Conservation (phyloP, 2,329 filamentous ascomycete species). For the Beauveria caledonica region DNA sequence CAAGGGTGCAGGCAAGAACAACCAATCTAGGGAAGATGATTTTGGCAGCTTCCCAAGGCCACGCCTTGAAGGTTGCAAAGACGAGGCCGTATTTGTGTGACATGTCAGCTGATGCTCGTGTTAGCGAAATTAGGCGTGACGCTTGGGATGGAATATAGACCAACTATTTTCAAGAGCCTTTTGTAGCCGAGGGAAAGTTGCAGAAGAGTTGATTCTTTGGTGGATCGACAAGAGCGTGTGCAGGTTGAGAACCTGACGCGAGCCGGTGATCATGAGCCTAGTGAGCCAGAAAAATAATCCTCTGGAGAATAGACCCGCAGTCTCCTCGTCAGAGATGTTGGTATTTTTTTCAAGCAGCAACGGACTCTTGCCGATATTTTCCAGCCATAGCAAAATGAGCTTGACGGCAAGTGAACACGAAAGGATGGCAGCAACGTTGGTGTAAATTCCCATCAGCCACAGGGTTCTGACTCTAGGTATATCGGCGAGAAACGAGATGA, state of each 20-base stretch:
- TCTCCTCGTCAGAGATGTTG: conserved; percentile 1
- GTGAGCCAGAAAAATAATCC: conserved; percentile 7
- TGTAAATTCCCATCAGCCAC: background rate
- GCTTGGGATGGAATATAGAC: conserved; percentile 4
- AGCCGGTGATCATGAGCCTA: conserved; percentile 6
- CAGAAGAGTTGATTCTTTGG: conserved; percentile 9
- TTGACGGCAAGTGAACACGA: conserved; percentile 1
- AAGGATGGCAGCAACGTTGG: conserved; percentile 2
- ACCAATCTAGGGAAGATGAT: background rate
- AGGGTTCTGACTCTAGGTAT: background rate
- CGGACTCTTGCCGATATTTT: conserved; percentile 1
- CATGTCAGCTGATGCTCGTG: background rate
- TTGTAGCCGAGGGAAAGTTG: conserved; percentile 6
- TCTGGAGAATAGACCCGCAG: conserved; percentile 2
- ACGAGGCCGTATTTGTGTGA: background rate
- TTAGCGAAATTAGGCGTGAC: background rate
- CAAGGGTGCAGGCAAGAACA: background rate
- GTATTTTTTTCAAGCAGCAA: background rate
- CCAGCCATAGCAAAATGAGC: background rate
- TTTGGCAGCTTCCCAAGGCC: background rate
- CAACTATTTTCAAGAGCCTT: conserved; percentile 4
- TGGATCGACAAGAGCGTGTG: conserved; percentile 8
- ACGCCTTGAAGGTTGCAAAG: conserved; percentile 6
- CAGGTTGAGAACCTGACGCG: conserved; percentile 1
- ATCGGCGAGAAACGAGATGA: conserved; percentile 2